phyloP scores from a whole-genome alignment of 345 rosid genomes.

The Brassica cretica region DNA sequence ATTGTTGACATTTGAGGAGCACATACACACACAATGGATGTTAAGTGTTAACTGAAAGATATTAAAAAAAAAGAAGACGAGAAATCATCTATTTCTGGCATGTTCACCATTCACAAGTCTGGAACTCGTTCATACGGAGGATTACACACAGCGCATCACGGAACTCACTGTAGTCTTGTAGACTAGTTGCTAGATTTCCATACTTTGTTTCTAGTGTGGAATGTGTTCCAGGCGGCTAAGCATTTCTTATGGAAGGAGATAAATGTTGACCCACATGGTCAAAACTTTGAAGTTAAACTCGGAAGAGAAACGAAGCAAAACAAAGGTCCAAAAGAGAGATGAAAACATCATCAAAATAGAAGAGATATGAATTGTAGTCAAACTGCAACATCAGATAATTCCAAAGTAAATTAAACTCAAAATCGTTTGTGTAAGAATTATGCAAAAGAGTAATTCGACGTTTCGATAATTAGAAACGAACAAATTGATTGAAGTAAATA shows the following conservation, averaged over 20 bases:
- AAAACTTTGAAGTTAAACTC: neutral
- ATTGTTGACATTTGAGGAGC: neutral
- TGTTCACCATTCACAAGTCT: neutral
- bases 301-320: neutral
- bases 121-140: neutral
- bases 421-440: no score
- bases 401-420: no score
- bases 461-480: no score
- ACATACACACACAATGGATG: neutral
- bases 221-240: neutral
- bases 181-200: neutral
- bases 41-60: neutral
- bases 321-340: neutral
- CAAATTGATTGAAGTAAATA: no score
- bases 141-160: neutral
- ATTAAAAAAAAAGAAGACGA: neutral
- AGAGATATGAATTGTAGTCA: neutral
- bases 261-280: no score
- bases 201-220: neutral
- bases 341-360: neutral
- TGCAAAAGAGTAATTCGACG: no score
- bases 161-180: neutral
- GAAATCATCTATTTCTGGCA: neutral
- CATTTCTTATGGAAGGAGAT: no score
- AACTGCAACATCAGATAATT: no score